phyloP scores from a whole-genome alignment of 202 grass and related monocot species.

The Panicum hallii region DNA sequence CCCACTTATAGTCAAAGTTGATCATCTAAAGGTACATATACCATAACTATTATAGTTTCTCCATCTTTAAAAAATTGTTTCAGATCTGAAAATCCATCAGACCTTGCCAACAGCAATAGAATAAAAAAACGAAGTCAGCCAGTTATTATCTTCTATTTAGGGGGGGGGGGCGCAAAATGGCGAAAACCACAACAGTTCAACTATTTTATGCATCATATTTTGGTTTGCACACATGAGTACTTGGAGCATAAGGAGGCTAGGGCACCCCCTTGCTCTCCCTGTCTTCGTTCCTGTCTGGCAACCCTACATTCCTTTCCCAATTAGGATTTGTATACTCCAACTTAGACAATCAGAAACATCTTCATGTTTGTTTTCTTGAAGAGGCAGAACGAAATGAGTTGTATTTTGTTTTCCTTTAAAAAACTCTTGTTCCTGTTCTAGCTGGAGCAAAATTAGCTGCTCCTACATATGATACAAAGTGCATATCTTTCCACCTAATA shows the following conservation, averaged over 20 bases:
- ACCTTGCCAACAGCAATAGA: too few relatives aligned
- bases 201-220: not conserved
- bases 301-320: not conserved
- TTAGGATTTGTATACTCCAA: conserved; percentile 1
- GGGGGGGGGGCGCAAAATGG: not conserved
- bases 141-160: not conserved
- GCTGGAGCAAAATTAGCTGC: not conserved
- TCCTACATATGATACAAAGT: not conserved
- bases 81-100: not conserved
- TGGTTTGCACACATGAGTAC: not conserved
- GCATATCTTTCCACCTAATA: not conserved
- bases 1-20: conserved; percentile 90
- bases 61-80: not conserved
- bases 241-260: not conserved
- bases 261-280: not conserved
- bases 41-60: not conserved
- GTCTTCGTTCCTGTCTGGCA: not conserved
- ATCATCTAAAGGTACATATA: conserved; percentile 86
- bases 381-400: not conserved
- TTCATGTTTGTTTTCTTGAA: conserved; percentile 12
- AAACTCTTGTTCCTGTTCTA: conserved; percentile 4
- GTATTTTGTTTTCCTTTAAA: not conserved
- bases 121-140: not conserved
- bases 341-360: not conserved
- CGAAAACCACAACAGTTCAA: not conserved